phyloP scores from a whole-genome alignment of 2,329 filamentous ascomycete species.

The Phialophora chinensis region DNA sequence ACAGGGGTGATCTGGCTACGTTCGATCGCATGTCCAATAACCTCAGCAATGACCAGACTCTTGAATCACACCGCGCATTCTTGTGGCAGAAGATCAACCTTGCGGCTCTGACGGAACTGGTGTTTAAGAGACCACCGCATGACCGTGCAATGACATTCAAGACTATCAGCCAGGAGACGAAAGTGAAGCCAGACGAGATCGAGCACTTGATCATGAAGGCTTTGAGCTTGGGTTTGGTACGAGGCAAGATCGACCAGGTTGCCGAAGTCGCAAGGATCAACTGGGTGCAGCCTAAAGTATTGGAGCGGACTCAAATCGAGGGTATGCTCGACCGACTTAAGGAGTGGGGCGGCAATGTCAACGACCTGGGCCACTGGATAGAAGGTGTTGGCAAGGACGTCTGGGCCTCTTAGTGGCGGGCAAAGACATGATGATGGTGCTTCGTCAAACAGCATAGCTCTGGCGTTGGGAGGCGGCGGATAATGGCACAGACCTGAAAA shows the following conservation, averaged over 20 bases:
- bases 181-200: slow-evolving; percentile 88
- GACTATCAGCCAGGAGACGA: slow-evolving; percentile 88
- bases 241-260: slow-evolving; percentile 95
- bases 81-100: slow-evolving; percentile 98
- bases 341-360: slow-evolving; percentile 96
- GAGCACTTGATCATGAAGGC: slow-evolving; percentile 99
- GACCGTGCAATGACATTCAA: slow-evolving; percentile 92
- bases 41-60: slow-evolving; percentile 77
- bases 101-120: slow-evolving; percentile 91
- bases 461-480: slow-evolving; percentile 27
- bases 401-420: slow-evolving; percentile 72
- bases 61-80: slow-evolving; percentile 79
- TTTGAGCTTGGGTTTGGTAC: slow-evolving; percentile 86
- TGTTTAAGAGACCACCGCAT: slow-evolving; percentile 94
- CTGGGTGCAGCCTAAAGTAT: slow-evolving; percentile 98
- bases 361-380: slow-evolving; percentile 96
- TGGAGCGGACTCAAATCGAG: slow-evolving; percentile 94
- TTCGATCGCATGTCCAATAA: slow-evolving; percentile 84
- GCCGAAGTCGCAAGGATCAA: slow-evolving; percentile 92
- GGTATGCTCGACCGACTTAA: slow-evolving; percentile 85
- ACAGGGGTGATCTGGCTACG: slow-evolving; percentile 86
- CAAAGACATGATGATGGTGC: slow-evolving; percentile 4
- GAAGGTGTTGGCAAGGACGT: slow-evolving; percentile 92
- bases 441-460: slow-evolving; percentile 29
- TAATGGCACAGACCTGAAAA: slow-evolving; percentile 2